These are phyloP conservation scores for Trypanosoma scelopori DNA, from an alignment of 208 protist species.

Conservation along the genomic window DNA sequence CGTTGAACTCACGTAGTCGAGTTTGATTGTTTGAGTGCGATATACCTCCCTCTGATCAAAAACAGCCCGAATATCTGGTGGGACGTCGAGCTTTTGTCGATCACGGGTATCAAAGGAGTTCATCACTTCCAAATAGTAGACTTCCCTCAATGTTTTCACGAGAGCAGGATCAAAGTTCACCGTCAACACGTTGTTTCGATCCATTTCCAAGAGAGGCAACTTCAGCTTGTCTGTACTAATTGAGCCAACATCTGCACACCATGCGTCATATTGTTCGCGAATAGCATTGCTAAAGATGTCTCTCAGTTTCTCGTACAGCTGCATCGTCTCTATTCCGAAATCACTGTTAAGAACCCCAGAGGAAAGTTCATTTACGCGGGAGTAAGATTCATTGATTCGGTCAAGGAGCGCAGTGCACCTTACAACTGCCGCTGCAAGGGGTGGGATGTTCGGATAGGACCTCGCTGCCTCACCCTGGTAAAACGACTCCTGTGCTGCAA, in stretches of 20 bases:
- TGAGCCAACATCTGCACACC: conserved; percentile 87
- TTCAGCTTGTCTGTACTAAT: conserved; percentile 94
- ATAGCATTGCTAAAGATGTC: conserved; percentile 68
- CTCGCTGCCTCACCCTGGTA: conserved; percentile 74
- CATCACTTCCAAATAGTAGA: conserved; percentile 95
- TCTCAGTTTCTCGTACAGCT: conserved; percentile 82
- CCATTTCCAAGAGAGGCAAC: conserved; percentile 85
- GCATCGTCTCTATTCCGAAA: conserved; percentile 72
- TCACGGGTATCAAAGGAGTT: conserved; percentile 80
- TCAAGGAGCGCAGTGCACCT: conserved; percentile 94
- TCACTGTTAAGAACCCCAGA: conserved; percentile 81
- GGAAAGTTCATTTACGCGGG: conserved; percentile 70
- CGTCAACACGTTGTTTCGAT: conserved; percentile 47
- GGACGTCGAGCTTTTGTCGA: conserved; percentile 77
- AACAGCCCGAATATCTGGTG: conserved; percentile 79
- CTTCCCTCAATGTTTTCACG: conserved; percentile 94
- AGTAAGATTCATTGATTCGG: conserved; percentile 92
- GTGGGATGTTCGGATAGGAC: conserved; percentile 92
- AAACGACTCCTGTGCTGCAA: conserved; percentile 91
- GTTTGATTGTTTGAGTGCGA: conserved; percentile 89
- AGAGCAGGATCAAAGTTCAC: conserved; percentile 98
- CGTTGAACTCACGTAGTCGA: conserved; percentile 92
- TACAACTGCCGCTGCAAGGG: conserved; percentile 89
- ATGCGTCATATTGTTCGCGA: conserved; percentile 83
- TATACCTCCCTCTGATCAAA: conserved; percentile 91